These are phyloP conservation scores for Abrus pulchellus DNA, from an alignment of 306 rosid species.

Conservation along the genomic window DNA sequence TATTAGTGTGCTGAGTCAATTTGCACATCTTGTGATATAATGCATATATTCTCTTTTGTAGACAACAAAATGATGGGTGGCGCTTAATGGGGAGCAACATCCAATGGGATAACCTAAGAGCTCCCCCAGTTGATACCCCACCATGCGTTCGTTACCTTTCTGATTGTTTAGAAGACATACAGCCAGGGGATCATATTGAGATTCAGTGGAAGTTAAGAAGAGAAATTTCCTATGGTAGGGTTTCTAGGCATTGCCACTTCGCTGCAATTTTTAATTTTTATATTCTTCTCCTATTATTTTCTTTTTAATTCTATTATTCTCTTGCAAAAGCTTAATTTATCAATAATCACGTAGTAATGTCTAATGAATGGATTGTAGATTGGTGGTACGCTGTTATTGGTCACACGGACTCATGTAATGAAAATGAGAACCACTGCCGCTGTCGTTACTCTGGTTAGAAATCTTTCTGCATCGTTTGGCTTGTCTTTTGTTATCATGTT, in stretches of 20 bases:
- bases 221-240: slow-evolving; percentile 65
- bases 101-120: slow-evolving; percentile 65
- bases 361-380: slow-evolving; percentile 52
- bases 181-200: slow-evolving; percentile 77
- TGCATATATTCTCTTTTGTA: slow-evolving; percentile 20
- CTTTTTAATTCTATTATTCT: neutral
- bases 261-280: too few relatives aligned
- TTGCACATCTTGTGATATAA: neutral
- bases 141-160: slow-evolving; percentile 58
- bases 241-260: neutral
- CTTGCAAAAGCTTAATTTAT: neutral
- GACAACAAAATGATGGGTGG: slow-evolving; percentile 60
- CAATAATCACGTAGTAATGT: slow-evolving; percentile 1
- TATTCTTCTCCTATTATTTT: neutral
- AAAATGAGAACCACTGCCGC: slow-evolving; percentile 53
- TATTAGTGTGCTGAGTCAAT: neutral
- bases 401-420: slow-evolving; percentile 63
- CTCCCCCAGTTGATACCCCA: slow-evolving; percentile 56
- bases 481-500: neutral
- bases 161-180: slow-evolving; percentile 62
- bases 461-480: slow-evolving; percentile 4
- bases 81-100: slow-evolving; percentile 56
- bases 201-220: slow-evolving; percentile 67
- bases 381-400: slow-evolving; percentile 81
- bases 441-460: slow-evolving; percentile 67